Base-by-base conservation (phyloP, 805 yeast genomes). In the Yarrowia sp. region DNA sequence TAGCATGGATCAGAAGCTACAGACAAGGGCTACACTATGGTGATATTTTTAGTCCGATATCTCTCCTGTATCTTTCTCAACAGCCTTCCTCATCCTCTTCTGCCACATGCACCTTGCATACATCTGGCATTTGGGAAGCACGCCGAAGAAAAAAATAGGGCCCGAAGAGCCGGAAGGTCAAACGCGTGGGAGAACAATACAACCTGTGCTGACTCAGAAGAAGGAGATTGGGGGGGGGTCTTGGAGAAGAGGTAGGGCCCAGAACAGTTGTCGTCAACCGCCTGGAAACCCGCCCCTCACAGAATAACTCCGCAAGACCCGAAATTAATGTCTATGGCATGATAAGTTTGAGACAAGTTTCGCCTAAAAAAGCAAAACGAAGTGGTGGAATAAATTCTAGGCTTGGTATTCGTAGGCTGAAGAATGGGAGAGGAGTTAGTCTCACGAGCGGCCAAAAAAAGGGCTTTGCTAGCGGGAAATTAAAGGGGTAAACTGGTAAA, bases 41-140 rank as follows among this genome's bases (percentile, higher is more conserved):
- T 17, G 15, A 8, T 12, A 7, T 38, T 52, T 52, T 38, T 17
- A 34, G 12, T 9, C 7, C 30, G 9, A 13, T 20, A 14, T 7
- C 14, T 2, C 10, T 0, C 12, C 38, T 12, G 8, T 10, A 6
- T 9, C 38, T 9, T 12, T 12, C 38, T 10, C 10, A 10, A 9
- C 1, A 36, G 10, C 10, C 38, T 0, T 12, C 38, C 38, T 2
- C 13, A 36, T 10, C 38, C 13, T 36, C 38, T 3, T 36, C 38
- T 36, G 38, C 30, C 50, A 42, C 50, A 42, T 58, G 64, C 39
- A 43, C 49, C 64, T 43, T 58, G 64, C 64, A 58, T 42, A 34
- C 12, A 58, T 58, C 64, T 33, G 50, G 64, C 64, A 43, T 58
- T 42, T 58, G 38, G 50, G 64, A 58, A 43, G 64, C 50, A 43